Evolutionary conservation across 306 rosid species (phyloP).

Genomic region (Corylus americana): DNA sequence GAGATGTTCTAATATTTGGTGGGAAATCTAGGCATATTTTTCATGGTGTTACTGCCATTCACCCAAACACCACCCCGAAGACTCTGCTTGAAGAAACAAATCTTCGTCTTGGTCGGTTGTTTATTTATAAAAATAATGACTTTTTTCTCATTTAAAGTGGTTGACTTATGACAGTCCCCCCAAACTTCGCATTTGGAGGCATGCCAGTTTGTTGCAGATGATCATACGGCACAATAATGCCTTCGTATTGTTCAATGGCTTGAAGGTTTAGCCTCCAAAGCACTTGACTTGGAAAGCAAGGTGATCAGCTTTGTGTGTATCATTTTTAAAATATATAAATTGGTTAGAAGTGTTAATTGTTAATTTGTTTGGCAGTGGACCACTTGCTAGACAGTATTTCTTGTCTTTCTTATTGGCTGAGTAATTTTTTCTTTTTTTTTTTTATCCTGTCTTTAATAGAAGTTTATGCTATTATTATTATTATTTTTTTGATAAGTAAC

Average conservation of each 20-base stretch:
- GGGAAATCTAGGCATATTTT: constrained; percentile 66
- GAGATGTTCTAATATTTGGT: constrained; percentile 86
- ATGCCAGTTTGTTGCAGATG: constrained; percentile 83
- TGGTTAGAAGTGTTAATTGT: constrained; percentile 13
- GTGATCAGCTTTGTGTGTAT: constrained; percentile 40
- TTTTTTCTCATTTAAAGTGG: constrained; percentile 27
- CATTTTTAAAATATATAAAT: constrained; percentile 16
- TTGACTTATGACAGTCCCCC: constrained; percentile 61
- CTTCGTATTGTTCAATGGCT: constrained; percentile 96
- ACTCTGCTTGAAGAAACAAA: constrained; percentile 41
- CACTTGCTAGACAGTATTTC: neutral
- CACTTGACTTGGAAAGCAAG: constrained; percentile 90
- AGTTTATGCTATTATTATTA: neutral
- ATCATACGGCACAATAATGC: constrained; percentile 83
- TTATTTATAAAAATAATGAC: neutral
- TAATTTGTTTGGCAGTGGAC: neutral
- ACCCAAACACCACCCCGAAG: constrained; percentile 49
- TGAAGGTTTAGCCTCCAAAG: constrained; percentile 89
- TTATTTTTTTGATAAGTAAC: neutral
- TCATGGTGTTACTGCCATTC: constrained; percentile 64
- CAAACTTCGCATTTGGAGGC: constrained; percentile 84
- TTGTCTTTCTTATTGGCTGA: neutral
- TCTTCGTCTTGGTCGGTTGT: constrained; percentile 59
- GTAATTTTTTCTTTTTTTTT: neutral
- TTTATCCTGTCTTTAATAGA: neutral